These are phyloP conservation scores for Euphorbia schlechtendalii DNA, from an alignment of 441 rosid genomes.

Conservation along the genomic window DNA sequence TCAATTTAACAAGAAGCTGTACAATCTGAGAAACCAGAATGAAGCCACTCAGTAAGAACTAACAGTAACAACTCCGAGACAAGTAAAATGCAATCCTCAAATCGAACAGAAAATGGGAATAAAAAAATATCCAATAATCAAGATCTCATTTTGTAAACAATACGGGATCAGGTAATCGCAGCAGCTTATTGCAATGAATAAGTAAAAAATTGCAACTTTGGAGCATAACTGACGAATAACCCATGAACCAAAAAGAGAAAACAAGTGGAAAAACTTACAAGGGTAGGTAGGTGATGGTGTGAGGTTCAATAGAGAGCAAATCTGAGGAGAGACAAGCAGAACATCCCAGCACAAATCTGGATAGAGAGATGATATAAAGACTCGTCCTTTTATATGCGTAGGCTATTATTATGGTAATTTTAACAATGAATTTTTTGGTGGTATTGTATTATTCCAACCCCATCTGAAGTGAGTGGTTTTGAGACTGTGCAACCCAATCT, in stretches of 20 bases:
- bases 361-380: constrained; percentile 13
- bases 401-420: not conserved
- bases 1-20: not conserved
- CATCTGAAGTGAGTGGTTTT: constrained; percentile 66
- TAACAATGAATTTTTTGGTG: constrained; percentile 20
- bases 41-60: not conserved
- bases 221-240: not conserved
- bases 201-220: not conserved
- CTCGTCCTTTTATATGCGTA: constrained; percentile 9
- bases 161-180: not conserved
- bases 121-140: not conserved
- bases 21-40: constrained; percentile 1
- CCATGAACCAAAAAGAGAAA: not conserved
- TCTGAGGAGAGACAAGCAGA: constrained; percentile 27
- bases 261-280: constrained; percentile 22
- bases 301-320: constrained; percentile 22
- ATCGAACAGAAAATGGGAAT: constrained; percentile 1
- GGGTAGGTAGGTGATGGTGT: not conserved
- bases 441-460: constrained; percentile 41
- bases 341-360: constrained; percentile 14
- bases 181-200: not conserved
- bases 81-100: not conserved
- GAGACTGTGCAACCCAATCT: constrained; percentile 31
- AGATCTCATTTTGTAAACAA: constrained; percentile 3
- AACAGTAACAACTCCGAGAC: constrained; percentile 3